phyloP scores from a whole-genome alignment of 2,329 filamentous ascomycete species.

The Aspergillus fijiensis region DNA sequence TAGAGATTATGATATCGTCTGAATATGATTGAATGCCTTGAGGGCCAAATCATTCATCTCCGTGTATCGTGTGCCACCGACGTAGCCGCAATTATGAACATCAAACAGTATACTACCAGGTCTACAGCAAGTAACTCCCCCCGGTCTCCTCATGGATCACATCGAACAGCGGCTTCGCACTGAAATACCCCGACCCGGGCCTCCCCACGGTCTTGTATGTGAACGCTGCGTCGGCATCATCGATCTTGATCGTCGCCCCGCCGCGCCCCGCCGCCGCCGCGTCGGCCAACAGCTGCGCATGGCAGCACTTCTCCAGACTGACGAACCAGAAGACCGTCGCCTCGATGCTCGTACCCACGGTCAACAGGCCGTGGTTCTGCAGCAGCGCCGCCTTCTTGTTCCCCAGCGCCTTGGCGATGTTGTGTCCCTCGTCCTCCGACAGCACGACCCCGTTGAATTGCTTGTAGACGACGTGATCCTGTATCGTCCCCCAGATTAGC shows the following conservation, averaged over 20 bases:
- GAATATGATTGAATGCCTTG: no score
- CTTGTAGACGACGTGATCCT: slow-evolving; percentile 54
- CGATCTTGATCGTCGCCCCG: slow-evolving; percentile 64
- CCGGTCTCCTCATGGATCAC: slow-evolving; percentile 62
- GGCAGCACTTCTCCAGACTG: slow-evolving; percentile 54
- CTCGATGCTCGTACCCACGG: slow-evolving; percentile 51
- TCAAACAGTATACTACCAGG: not conserved
- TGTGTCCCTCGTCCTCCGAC: slow-evolving; percentile 53
- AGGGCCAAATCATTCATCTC: no score
- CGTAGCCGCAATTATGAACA: no score
- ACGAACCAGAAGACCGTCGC: slow-evolving; percentile 57
- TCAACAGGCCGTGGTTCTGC: slow-evolving; percentile 56
- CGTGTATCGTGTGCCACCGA: no score
- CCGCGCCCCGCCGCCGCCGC: slow-evolving; percentile 58
- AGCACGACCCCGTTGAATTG: slow-evolving; percentile 56
- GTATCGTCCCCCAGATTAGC: not conserved
- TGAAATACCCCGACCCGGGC: slow-evolving; percentile 65
- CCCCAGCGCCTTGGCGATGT: slow-evolving; percentile 51
- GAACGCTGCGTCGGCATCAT: slow-evolving; percentile 65
- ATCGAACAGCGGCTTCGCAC: slow-evolving; percentile 70
- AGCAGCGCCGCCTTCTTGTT: slow-evolving; percentile 53
- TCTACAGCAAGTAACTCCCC: slow-evolving; percentile 51
- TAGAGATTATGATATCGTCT: no score
- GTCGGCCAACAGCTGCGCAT: slow-evolving; percentile 54
- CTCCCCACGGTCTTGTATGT: slow-evolving; percentile 67